Conservation (phyloP, 2,329 filamentous ascomycete genomes). For the Metarhizium robertsii region DNA sequence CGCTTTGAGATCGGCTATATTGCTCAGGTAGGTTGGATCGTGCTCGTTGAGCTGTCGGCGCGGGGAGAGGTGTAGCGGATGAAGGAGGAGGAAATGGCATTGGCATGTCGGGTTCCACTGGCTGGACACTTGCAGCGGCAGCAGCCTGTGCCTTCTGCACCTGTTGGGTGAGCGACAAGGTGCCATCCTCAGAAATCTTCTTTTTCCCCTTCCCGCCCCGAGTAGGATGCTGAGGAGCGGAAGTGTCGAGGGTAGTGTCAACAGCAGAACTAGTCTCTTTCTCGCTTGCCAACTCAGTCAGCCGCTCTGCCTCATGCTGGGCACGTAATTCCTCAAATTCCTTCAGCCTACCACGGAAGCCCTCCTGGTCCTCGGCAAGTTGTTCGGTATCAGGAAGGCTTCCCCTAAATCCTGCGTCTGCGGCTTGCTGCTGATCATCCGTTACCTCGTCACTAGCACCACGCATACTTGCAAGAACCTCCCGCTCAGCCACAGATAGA, state of each 20-base stretch:
- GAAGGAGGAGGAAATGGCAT: constrained; percentile 65
- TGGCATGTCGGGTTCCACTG: constrained; percentile 54
- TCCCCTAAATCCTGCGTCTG: constrained; percentile 27
- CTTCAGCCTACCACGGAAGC: constrained; percentile 62
- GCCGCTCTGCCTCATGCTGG: constrained; percentile 53
- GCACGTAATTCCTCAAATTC: constrained; percentile 75
- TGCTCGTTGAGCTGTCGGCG: constrained; percentile 78
- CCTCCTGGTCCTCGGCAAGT: constrained; percentile 44
- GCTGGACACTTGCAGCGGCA: constrained; percentile 34
- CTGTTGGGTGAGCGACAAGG: constrained; percentile 69
- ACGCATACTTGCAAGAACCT: constrained; percentile 36
- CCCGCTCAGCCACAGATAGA: constrained; percentile 44
- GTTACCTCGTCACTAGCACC: constrained; percentile 1
- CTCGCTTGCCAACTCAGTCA: constrained; percentile 11
- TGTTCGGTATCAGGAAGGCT: constrained; percentile 42
- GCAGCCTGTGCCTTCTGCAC: constrained; percentile 64
- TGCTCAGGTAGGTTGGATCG: constrained; percentile 75
- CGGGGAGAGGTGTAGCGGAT: constrained; percentile 73
- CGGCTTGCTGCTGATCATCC: constrained; percentile 11
- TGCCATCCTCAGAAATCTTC: constrained; percentile 22
- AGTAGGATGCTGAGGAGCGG: constrained; percentile 5
- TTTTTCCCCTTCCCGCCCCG: constrained; percentile 18
- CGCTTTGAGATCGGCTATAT: constrained; percentile 61
- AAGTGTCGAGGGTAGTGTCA: neutral
- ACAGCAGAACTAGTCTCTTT: neutral